Percentiles rank a stretch among this genome's conserved stretches.
Evolutionary conservation across 164 flowering plant genomes (phyloP).

Genomic region (Vitis labrusca): DNA sequence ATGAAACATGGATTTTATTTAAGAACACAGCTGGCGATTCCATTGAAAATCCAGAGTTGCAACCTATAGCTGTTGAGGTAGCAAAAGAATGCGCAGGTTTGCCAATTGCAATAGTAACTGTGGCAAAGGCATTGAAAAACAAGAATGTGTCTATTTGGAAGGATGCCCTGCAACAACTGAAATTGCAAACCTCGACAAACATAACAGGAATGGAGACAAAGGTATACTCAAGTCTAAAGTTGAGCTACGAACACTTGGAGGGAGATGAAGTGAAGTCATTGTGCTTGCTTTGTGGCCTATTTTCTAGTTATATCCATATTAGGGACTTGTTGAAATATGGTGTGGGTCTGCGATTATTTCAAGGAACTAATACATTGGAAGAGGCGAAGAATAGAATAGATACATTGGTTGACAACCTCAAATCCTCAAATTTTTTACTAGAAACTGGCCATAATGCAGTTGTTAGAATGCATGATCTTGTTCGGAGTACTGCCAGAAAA

Average conservation of each 20-base stretch:
- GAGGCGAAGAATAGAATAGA: not conserved
- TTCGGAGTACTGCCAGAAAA: not conserved
- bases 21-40: not conserved
- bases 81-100: not conserved
- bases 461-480: too few relatives aligned
- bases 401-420: not conserved
- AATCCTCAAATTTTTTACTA: not conserved
- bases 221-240: too few relatives aligned
- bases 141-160: not conserved
- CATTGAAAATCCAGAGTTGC: not conserved
- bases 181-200: too few relatives aligned
- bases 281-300: too few relatives aligned
- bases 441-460: not conserved
- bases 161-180: not conserved
- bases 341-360: not conserved
- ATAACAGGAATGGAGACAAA: too few relatives aligned
- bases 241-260: too few relatives aligned
- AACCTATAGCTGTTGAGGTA: not conserved
- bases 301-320: not conserved
- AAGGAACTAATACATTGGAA: not conserved
- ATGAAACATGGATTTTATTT: not conserved
- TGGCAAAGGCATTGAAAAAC: not conserved
- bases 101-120: not conserved
- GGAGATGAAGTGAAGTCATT: too few relatives aligned
- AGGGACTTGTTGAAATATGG: not conserved